Conservation (phyloP, 1,284 basidiomycete genomes). For the Apiotrichum laibachii region DNA sequence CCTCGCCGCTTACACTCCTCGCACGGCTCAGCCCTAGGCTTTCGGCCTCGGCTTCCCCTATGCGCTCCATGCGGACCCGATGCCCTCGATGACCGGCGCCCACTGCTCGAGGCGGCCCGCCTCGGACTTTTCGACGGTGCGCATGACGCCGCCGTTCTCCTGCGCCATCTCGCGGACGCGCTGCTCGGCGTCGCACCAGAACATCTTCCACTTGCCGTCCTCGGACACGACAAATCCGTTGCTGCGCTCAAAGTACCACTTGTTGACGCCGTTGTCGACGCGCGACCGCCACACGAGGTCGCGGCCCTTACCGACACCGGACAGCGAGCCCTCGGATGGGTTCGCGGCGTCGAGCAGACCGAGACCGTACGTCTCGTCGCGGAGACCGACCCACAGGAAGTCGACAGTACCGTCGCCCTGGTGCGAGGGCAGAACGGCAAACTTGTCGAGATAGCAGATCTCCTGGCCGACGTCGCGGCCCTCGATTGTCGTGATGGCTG, state of each 20-base stretch:
- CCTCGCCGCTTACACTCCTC: too few species aligned
- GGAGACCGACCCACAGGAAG: constrained; percentile 97
- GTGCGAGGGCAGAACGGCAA: constrained; percentile 88
- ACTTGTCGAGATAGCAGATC: constrained; percentile 97
- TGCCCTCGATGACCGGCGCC: constrained; percentile 68
- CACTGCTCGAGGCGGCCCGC: constrained; percentile 70
- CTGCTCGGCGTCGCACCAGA: constrained; percentile 95
- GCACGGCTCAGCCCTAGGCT: too few species aligned
- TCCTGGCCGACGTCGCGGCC: constrained; percentile 33
- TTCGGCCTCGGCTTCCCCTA: not conserved
- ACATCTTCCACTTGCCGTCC: constrained; percentile 76
- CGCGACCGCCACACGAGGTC: constrained; percentile 96
- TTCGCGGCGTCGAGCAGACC: constrained; percentile 92
- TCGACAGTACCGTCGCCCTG: constrained; percentile 99
- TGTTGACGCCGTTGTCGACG: constrained; percentile 92
- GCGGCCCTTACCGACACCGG: constrained; percentile 81
- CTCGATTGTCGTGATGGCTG: constrained; percentile 92
- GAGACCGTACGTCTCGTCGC: constrained; percentile 96
- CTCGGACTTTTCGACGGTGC: constrained; percentile 79
- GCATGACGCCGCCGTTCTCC: constrained; percentile 54
- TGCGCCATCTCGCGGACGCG: constrained; percentile 39
- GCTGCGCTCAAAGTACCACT: constrained; percentile 98
- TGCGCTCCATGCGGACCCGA: constrained; percentile 73
- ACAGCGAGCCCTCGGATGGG: constrained; percentile 82
- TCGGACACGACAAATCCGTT: constrained; percentile 69